Evolutionary conservation across 192 early-diverging fungal genomes (phyloP).

Genomic region (Coemansia biformis): DNA sequence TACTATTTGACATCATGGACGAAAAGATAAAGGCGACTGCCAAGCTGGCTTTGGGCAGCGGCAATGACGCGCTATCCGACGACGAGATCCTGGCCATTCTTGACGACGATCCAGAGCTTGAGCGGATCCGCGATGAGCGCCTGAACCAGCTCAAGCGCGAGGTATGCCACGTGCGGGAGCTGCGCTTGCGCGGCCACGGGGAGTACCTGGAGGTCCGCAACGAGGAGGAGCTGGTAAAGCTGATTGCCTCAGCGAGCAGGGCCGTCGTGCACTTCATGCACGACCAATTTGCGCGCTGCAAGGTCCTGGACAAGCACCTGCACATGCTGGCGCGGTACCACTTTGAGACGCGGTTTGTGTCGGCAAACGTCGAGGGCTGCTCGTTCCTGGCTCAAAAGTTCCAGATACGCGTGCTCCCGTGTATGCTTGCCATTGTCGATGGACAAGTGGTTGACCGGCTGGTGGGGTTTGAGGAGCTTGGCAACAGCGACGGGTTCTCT

Average conservation of each 20-base stretch:
- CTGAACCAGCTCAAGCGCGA: constrained; percentile 81
- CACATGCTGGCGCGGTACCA: constrained; percentile 75
- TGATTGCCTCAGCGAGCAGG: constrained; percentile 62
- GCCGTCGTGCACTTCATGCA: constrained; percentile 88
- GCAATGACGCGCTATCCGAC: constrained; percentile 61
- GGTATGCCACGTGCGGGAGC: constrained; percentile 56
- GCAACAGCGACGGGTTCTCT: constrained; percentile 78
- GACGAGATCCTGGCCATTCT: constrained; percentile 79
- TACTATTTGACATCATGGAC: constrained; percentile 30
- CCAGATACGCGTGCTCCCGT: constrained; percentile 81
- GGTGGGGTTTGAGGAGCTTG: constrained; percentile 92
- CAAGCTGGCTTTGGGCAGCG: constrained; percentile 32
- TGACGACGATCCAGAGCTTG: constrained; percentile 72
- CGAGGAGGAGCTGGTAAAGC: constrained; percentile 81
- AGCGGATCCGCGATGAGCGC: constrained; percentile 73
- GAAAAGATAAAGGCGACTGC: constrained; percentile 35
- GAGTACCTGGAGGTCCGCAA: constrained; percentile 64
- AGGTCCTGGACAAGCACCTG: constrained; percentile 89
- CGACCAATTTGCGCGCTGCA: constrained; percentile 87
- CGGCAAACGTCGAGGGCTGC: constrained; percentile 80
- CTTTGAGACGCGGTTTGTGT: constrained; percentile 80
- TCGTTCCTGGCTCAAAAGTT: constrained; percentile 91
- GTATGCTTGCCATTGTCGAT: constrained; percentile 72
- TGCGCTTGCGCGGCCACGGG: constrained; percentile 66
- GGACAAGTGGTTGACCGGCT: constrained; percentile 69